A percentile compares a stretch with the other conserved stretches of the same genome.
Conservation (phyloP, 2,329 filamentous ascomycete genomes). For the Paecilomyces variotii region DNA sequence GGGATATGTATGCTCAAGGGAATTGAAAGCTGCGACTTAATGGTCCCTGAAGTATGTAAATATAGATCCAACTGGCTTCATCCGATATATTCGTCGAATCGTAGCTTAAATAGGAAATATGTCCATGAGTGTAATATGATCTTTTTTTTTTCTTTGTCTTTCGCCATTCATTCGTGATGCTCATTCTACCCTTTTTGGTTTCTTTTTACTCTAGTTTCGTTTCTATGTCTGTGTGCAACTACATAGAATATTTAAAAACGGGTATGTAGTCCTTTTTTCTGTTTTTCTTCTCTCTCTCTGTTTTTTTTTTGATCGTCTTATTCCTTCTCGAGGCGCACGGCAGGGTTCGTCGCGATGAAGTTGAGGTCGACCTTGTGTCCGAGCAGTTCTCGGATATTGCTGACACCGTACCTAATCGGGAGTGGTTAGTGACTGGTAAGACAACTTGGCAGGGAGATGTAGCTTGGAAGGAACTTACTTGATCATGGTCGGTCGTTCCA, state of each 20-base stretch:
- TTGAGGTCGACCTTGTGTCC: constrained; percentile 92
- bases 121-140: no score
- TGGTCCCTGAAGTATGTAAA: no score
- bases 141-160: not conserved
- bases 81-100: no score
- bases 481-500: constrained; percentile 97
- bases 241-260: not conserved
- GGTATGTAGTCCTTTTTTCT: constrained; percentile 1
- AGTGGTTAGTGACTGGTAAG: constrained; percentile 5
- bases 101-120: no score
- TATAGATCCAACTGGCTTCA: no score
- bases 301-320: constrained; percentile 35
- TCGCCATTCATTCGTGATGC: not conserved
- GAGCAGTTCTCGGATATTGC: constrained; percentile 84
- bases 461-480: constrained; percentile 52
- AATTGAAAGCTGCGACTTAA: no score
- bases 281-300: constrained; percentile 13
- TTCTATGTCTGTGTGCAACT: not conserved
- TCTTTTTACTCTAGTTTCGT: not conserved
- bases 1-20: no score
- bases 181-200: not conserved
- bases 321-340: constrained; percentile 80
- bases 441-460: not conserved
- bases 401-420: constrained; percentile 54
- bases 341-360: constrained; percentile 87